Evolutionary conservation across 352 stramenopile genomes (phyloP), one percentile per base, ranked within the genome.

Genomic region (Globisporangium ultimum): DNA sequence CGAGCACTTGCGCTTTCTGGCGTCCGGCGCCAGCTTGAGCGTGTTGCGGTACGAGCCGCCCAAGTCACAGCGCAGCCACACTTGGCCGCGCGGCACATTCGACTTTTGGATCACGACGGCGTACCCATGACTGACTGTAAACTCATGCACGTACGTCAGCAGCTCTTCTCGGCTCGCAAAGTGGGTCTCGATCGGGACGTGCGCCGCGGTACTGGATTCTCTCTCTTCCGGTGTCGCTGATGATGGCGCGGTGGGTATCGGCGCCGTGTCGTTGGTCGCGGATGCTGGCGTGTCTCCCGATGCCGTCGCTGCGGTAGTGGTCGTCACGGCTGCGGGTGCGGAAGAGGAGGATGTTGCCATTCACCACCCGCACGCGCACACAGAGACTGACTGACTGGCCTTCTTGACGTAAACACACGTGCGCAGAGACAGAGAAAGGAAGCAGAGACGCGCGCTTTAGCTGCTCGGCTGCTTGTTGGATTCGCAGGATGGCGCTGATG

Each of bases 21-120:
- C 63, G 13, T 22, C 21, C 4, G 24, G 11, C 28, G 24, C 15
- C 2, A 47, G n/a, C 18, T 48, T 28, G 13, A 57, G 28, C 34
- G 53, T 41, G 40, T 34, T 63, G n/a, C 57, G 52, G 53, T 64
- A 63, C 20, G 61, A 53, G 42, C 72, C 64, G 24, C 72, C 72
- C 20, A 82, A 58, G 49, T 82, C 72, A 32, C 72, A 82, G 48
- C 72, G 70, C 38, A 82, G 61, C 72, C 72, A 82, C 12, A 82
- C 48, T 48, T 82, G 72, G 0, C 72, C 72, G 15, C 72, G 67
- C 12, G 72, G 70, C 50, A 78, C 55, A 38, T 82, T 82, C 20
- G 72, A 82, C 52, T 78, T 78, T 34, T 70, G 63, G 55, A 71
- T 82, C 50, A 82, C 72, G 40, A 77, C 64, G 0, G 70, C 72